Evolutionary conservation across 1,139 yeast species (phyloP).

Genomic region (Groenewaldozyma sp.): DNA sequence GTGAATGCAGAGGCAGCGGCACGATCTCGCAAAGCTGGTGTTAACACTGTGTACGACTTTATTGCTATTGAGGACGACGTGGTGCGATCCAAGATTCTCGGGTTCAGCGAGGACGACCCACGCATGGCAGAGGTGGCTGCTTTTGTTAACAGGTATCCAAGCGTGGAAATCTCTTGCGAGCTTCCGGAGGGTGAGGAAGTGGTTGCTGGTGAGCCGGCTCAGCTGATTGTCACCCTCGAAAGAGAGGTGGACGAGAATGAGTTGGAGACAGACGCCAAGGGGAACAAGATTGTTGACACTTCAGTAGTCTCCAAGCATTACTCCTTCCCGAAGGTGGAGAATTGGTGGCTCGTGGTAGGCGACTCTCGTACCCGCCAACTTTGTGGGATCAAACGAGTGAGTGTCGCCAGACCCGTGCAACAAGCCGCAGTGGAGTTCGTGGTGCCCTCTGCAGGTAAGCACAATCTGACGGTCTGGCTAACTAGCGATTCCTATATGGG

Average conservation of each 20-base stretch:
- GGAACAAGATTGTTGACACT: constrained; percentile 39
- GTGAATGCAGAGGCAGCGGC: constrained; percentile 45
- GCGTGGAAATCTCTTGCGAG: constrained; percentile 55
- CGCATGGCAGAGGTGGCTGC: constrained; percentile 60
- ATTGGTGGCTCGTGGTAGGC: constrained; percentile 76
- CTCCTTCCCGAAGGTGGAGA: constrained; percentile 56
- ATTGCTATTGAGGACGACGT: constrained; percentile 77
- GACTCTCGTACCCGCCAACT: constrained; percentile 50
- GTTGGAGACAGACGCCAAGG: background rate
- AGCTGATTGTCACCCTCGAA: constrained; percentile 45
- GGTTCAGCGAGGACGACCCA: constrained; percentile 39
- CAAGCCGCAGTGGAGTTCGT: constrained; percentile 46
- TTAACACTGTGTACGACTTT: constrained; percentile 72
- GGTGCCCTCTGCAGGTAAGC: constrained; percentile 52
- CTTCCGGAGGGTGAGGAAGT: constrained; percentile 37
- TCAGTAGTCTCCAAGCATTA: constrained; percentile 47
- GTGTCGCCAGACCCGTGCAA: constrained; percentile 46
- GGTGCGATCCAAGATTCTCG: constrained; percentile 55
- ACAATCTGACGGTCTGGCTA: constrained; percentile 65
- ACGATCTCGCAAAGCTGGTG: constrained; percentile 46
- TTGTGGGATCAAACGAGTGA: constrained; percentile 64
- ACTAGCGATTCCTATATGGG: constrained; percentile 87
- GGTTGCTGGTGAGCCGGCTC: constrained; percentile 38
- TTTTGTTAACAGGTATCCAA: constrained; percentile 86
- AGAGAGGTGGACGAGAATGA: constrained; percentile 59